Evolutionary conservation across 2,329 filamentous ascomycete genomes (phyloP), one percentile per base, ranked within the genome.

Genomic region (Penicillium sp.): DNA sequence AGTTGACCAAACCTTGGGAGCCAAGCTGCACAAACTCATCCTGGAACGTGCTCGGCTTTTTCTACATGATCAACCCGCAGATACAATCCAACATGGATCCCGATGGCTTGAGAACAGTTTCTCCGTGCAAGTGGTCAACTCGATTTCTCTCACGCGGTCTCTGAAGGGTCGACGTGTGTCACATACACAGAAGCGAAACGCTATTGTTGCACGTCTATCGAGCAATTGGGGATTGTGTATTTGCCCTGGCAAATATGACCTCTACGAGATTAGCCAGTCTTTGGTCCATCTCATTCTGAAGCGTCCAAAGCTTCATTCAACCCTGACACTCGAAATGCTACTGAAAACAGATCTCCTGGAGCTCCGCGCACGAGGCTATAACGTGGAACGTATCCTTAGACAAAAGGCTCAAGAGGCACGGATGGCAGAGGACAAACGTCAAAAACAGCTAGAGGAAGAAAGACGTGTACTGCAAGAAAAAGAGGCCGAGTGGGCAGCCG

Each of bases 41-140:
- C 79, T 95, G 4, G 95, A 99, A 71, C 86, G 94, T 51, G 88
- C 89, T 50, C 90, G 93, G 60, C 82, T 99, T 23, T 99, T 97
- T 71, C 79, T 99, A 24, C 89, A 97, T 67, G 92, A 90, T 66
- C 89, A 93, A 68, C 83, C 87, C 31, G 80, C 83, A 4, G 90
- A 95, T 55, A 81, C 83, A n/a, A 87, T 99, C 67, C 89, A 88
- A 62, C 91, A 94, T 66, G 92, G 97, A 70, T 83, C 86, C 6
- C 90, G 89, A 64, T 99, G 94, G 94, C 79, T 99, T 10, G 91
- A 96, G 65, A 90, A 91, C 68, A 89, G 95, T 61, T 77, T 99
- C 13, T 81, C 78, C 0, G 90, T 99, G 2, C 82, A 89, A 60
- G 83, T 88, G 51, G 92, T 97, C 9, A 86, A 87, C 21, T 88